Base-by-base conservation (phyloP, 2,329 filamentous ascomycete species). In the Exophiala sideris region DNA sequence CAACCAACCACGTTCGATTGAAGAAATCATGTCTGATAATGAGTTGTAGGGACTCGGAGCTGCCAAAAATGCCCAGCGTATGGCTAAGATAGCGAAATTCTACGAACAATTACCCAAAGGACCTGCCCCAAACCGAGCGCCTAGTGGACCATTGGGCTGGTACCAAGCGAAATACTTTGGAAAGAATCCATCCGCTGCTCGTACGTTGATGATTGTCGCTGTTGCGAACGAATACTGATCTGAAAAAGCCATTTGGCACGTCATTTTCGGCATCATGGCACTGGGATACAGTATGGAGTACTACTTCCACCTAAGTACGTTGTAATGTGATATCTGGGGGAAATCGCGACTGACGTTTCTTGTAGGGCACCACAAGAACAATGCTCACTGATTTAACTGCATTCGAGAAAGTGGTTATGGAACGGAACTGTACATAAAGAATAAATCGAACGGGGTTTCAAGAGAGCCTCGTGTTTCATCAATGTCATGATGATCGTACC, bases 281-380 rank as follows among this genome's bases (percentile, higher is more conserved):
- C 72, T 97, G 66, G 92, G 94, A 69, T 99, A 99, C 77, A 88
- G 88, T 67, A 90, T 97, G 79, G 91, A 96, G 80, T 99, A 99
- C 86, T 97, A 99, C 84, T 97, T 95, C 89, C 95, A 99, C 79
- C 83, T 99, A 70, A 90, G 94, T 99, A 58, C 5, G 58, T 86
- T 76, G 89, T 3, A 14, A 29, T 45, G 45, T 14, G 29, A 11
- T 36, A 39, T 14, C 16, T 20, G 18, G 38, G n/a, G 18, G 16
- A 18, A 9, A 20, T 39, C 6, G 32, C 32, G 21, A 35, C 56
- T 60, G 38, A 39, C 44, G 61, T 62, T 50, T 41, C 24, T 56
- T 49, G 50, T 66, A 99, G 94, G 94, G 69, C 92, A 99, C 85
- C 92, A 97, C 88, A 99, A 99, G 89, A 97, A 99, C 88, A 95